A percentile compares a stretch with the other conserved stretches of the same genome.
These are phyloP conservation scores for Globisporangium okanoganense DNA, from an alignment of 352 stramenopile genomes.

Conservation along the genomic window DNA sequence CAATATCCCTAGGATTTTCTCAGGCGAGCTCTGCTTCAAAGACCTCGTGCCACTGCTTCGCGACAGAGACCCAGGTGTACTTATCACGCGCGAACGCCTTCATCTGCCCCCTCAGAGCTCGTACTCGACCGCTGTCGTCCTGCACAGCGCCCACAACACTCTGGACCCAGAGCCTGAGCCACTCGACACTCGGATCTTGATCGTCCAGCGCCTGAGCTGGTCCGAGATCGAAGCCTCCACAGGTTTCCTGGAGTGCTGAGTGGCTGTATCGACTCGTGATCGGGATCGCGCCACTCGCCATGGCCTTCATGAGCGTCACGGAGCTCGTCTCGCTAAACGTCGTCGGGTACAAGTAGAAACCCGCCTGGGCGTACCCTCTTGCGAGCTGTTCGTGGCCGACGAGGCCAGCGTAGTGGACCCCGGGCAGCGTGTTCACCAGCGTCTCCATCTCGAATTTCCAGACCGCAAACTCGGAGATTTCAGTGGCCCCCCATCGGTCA, in stretches of 20 bases:
- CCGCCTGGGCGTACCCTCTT: slow-evolving; percentile 55
- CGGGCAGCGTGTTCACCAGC: slow-evolving; percentile 25
- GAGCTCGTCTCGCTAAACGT: slow-evolving; percentile 89
- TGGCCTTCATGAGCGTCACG: slow-evolving; percentile 91
- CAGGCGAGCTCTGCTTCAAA: slow-evolving; percentile 9
- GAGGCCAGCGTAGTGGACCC: slow-evolving; percentile 74
- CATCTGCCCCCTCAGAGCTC: slow-evolving; percentile 40
- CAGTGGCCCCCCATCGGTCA: slow-evolving; percentile 43
- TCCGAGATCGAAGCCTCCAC: slow-evolving; percentile 67
- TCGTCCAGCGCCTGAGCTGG: slow-evolving; percentile 20
- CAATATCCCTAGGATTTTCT: no score
- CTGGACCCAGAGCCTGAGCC: slow-evolving; percentile 48
- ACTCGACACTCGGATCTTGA: slow-evolving; percentile 19
- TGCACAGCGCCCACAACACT: slow-evolving; percentile 38
- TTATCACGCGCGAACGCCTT: slow-evolving; percentile 47
- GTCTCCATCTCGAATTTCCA: slow-evolving; percentile 59
- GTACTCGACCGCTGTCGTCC: slow-evolving; percentile 20
- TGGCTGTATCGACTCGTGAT: slow-evolving; percentile 74
- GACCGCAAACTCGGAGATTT: slow-evolving; percentile 42
- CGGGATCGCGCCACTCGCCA: slow-evolving; percentile 86
- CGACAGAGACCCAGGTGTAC: slow-evolving; percentile 55
- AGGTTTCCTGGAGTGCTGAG: slow-evolving; percentile 72
- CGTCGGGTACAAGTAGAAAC: slow-evolving; percentile 91
- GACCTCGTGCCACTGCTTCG: slow-evolving; percentile 48
- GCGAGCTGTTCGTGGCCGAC: slow-evolving; percentile 77